Evolutionary conservation across 2,329 filamentous ascomycete genomes (phyloP).

Genomic region (Laburnicola sp.): DNA sequence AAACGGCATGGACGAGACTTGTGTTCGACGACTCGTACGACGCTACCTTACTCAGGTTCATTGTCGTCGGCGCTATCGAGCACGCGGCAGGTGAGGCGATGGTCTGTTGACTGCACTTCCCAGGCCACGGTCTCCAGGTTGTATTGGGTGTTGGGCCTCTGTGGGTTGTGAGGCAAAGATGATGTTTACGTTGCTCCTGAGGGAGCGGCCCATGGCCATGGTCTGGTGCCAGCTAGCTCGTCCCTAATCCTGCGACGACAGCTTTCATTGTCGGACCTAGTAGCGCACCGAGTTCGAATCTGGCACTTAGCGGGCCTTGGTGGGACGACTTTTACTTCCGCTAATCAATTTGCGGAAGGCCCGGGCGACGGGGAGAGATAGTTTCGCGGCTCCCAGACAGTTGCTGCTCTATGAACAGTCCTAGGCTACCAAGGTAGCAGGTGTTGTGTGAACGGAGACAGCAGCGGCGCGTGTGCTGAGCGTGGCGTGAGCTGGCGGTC

Average conservation of each 20-base stretch:
- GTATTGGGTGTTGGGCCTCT: no score
- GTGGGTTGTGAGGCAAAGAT: background rate
- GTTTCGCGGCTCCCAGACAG: background rate
- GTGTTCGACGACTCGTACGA: conserved; percentile 5
- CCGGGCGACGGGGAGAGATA: background rate
- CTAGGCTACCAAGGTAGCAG: no score
- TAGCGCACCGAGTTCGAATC: no score
- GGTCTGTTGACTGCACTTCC: no score
- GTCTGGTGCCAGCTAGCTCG: background rate
- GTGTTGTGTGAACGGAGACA: background rate
- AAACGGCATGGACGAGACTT: no score
- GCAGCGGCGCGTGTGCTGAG: no score
- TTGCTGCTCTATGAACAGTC: no score
- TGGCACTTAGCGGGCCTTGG: background rate
- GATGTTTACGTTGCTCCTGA: background rate
- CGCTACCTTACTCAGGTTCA: conserved; percentile 1
- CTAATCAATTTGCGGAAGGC: conserved; percentile 4
- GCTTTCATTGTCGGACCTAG: background rate
- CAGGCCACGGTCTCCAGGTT: no score
- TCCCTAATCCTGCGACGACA: background rate
- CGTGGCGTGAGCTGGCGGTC: no score
- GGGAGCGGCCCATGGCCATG: background rate
- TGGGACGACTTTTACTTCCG: background rate
- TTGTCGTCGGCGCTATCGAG: background rate
- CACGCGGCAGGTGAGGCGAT: background rate